Base-by-base conservation (phyloP, 2,329 filamentous ascomycete species). In the Microsporum ferrugineum region DNA sequence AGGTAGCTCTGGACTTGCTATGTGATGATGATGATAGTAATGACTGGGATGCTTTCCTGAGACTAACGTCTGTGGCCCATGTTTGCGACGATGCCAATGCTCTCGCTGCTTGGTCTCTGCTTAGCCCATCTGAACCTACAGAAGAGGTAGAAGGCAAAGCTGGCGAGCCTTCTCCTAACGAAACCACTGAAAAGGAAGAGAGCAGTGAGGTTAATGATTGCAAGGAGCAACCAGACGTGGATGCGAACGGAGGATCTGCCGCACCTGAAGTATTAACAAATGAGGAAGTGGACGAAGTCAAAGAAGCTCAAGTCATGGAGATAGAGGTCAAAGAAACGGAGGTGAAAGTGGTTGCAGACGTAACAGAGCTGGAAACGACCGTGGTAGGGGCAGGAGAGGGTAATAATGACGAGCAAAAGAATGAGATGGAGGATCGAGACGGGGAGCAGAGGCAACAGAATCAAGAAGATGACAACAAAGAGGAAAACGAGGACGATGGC, bases 1-100 rank as follows among this genome's bases (percentile, higher is more conserved):
- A 68, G 55, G 45, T 68, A 0, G 67, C 67, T 0, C 51, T 71
- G 14, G 70, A 72, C 58, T 63, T 71, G 33, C 61, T 72, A 2
- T 67, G 64, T 2, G 70, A 72, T 47, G 62, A 68, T 4, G 70
- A 72, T 43, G 56, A 61, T 8, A 63, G 63, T 14, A 72, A 71
- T 57, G 69, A 71, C 55, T 66, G 61, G 41, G 60, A 67, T 8
- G 69, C 66, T 3, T 71, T 65, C 58, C 63, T 56, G 63, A 60
- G 58, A 34, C 59, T 71, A 0, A 62, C 67, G 2, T 63, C 64
- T 12, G 64, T 70, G 23, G 61, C 67, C 29, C 64, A 66, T 31
- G 57, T 68, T 14, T 64, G 64, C 4, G 70, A 71, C 29, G 67
- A 70, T 39, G 59, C 58, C n/a, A 66, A 70, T 60, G 61, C 66